These are phyloP conservation scores for Stephanodiscus triporus DNA, from an alignment of 108 stramenopile species.

Conservation along the genomic window DNA sequence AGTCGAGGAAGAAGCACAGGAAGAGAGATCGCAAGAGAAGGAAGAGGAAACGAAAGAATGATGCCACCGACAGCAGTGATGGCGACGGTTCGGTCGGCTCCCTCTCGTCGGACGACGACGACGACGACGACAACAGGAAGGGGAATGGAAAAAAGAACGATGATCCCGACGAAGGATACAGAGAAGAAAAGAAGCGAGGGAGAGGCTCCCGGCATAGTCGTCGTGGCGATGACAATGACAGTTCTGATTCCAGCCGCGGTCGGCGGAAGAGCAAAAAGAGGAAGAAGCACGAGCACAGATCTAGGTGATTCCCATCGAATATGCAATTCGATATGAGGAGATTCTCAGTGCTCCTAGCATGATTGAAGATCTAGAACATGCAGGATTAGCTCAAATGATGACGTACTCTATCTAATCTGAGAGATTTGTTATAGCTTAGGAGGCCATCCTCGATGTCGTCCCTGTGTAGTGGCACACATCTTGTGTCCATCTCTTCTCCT, in stretches of 20 bases:
- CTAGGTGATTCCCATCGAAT: neutral
- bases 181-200: neutral
- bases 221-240: neutral
- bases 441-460: no score
- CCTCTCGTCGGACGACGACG: conserved; percentile 12
- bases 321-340: no score
- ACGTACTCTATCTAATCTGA: neutral
- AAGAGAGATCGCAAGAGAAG: conserved; percentile 38
- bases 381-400: neutral
- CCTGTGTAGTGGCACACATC: no score
- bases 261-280: neutral
- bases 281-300: neutral
- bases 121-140: neutral
- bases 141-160: neutral
- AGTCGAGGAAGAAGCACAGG: conserved; percentile 33
- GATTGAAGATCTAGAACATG: neutral
- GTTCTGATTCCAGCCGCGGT: neutral
- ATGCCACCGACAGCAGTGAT: conserved; percentile 9
- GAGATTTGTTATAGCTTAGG: no score
- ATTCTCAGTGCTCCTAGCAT: no score
- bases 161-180: neutral
- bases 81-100: conserved; percentile 10
- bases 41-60: conserved; percentile 19
- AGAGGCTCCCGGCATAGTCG: neutral
- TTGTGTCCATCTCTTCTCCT: no score